These are phyloP conservation scores for Mrakia gelida DNA, from an alignment of 768 basidiomycete species.

Conservation along the genomic window DNA sequence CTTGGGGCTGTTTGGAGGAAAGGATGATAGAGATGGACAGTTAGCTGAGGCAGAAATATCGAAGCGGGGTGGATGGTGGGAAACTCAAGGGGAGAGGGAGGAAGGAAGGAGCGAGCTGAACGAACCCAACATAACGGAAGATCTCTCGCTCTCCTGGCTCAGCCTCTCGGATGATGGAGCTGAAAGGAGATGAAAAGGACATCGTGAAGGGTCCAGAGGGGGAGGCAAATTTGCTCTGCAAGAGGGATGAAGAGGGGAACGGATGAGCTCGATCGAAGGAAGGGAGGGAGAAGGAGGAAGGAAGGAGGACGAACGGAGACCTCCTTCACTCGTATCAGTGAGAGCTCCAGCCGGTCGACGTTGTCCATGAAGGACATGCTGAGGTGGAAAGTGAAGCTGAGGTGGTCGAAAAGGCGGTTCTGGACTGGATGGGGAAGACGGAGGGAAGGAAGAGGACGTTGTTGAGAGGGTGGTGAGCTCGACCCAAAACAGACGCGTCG, in stretches of 20 bases:
- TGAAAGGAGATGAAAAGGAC: conserved; percentile 16
- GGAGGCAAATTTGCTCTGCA: conserved; percentile 3
- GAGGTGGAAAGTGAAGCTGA: background rate
- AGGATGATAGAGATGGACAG: too few species aligned
- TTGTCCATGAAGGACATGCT: conserved; percentile 23
- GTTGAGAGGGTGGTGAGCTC: too few species aligned
- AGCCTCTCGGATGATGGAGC: conserved; percentile 21
- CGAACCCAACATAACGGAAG: conserved; percentile 31
- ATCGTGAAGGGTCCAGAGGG: conserved; percentile 25
- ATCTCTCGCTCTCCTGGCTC: conserved; percentile 31
- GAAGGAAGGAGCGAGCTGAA: background rate
- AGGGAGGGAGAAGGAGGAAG: background rate
- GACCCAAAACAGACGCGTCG: too few species aligned
- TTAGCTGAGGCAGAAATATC: too few species aligned
- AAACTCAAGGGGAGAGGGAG: background rate
- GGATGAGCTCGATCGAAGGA: background rate
- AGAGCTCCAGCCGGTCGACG: conserved; percentile 12
- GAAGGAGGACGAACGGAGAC: conserved; percentile 6
- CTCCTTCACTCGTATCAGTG: conserved; percentile 2
- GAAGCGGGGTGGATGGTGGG: background rate
- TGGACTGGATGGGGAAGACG: too few species aligned
- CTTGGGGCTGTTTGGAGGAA: conserved; percentile 16
- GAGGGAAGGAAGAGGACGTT: too few species aligned
- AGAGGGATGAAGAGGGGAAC: background rate
- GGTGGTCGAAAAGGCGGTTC: too few species aligned